Percentiles rank a stretch among this genome's conserved stretches.
phyloP scores from a whole-genome alignment of 2,329 filamentous ascomycete genomes.

The Fusarium guadeloupense region DNA sequence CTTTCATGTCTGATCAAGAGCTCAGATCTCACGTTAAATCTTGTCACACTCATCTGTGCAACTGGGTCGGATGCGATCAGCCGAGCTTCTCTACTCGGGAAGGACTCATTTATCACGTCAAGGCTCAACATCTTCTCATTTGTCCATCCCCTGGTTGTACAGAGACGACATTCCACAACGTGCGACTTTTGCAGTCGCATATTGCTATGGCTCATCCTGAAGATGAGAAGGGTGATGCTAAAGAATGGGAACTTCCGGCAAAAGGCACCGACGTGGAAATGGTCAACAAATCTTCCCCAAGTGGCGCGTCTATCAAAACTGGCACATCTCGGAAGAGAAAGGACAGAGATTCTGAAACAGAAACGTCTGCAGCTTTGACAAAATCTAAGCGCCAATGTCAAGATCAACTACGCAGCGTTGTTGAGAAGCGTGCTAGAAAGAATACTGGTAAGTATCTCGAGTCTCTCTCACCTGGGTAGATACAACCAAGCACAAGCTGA shows the following conservation, averaged over 20 bases:
- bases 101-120: conserved; percentile 55
- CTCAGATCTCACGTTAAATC: conserved; percentile 41
- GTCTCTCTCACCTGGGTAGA: not conserved
- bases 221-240: conserved; percentile 20
- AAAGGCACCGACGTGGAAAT: not conserved
- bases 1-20: conserved; percentile 38
- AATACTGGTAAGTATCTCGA: conserved; percentile 37
- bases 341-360: not conserved
- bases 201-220: conserved; percentile 49
- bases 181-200: conserved; percentile 51
- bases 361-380: conserved; percentile 38
- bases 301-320: conserved; percentile 5
- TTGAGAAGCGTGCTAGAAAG: conserved; percentile 49
- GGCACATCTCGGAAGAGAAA: conserved; percentile 25
- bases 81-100: conserved; percentile 50
- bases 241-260: conserved; percentile 43
- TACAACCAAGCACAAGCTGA: conserved; percentile 11
- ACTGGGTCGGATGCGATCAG: conserved; percentile 52
- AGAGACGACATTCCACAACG: conserved; percentile 49
- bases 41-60: conserved; percentile 49
- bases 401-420: conserved; percentile 47
- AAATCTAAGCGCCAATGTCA: conserved; percentile 50
- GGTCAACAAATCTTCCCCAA: not conserved
- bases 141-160: conserved; percentile 53
- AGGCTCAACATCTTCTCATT: conserved; percentile 54